These are phyloP conservation scores for Xylaria arbuscula DNA, from an alignment of 2,329 filamentous ascomycete genomes.

Conservation along the genomic window DNA sequence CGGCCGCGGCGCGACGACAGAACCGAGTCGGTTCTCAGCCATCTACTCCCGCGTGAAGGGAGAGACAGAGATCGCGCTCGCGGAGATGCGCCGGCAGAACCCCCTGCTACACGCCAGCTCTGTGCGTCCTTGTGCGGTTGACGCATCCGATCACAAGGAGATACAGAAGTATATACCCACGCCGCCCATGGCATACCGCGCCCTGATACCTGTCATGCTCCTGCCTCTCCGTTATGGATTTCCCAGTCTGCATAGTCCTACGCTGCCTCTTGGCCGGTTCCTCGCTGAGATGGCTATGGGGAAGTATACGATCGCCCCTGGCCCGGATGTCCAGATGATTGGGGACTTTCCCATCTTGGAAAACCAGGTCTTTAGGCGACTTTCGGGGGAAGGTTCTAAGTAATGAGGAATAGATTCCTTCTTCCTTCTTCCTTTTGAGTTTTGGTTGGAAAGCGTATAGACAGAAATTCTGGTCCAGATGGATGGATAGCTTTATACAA, in stretches of 20 bases:
- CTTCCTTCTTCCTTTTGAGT: not conserved
- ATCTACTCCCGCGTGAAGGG: conserved; percentile 75
- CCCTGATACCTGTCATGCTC: conserved; percentile 39
- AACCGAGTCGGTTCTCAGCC: conserved; percentile 65
- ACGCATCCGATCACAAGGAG: conserved; percentile 56
- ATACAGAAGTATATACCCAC: conserved; percentile 58
- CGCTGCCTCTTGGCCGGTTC: conserved; percentile 57
- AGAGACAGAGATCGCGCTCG: conserved; percentile 69
- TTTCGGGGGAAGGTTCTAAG: conserved; percentile 39
- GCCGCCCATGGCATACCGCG: conserved; percentile 38
- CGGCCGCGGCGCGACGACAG: conserved; percentile 68
- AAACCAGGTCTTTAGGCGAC: conserved; percentile 46
- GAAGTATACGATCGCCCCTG: conserved; percentile 43
- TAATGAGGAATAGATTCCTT: conserved; percentile 5
- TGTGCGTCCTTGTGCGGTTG: conserved; percentile 70
- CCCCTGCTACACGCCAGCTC: conserved; percentile 65
- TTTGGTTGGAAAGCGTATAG: not conserved
- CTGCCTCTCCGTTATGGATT: conserved; percentile 41
- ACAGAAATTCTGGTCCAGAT: not conserved
- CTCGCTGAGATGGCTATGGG: conserved; percentile 60
- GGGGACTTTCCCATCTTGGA: conserved; percentile 49
- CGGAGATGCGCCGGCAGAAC: conserved; percentile 60
- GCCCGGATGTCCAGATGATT: conserved; percentile 44
- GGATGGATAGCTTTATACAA: not conserved
- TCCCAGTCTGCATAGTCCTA: conserved; percentile 54